Conservation (phyloP, 129 eudicot genomes). For the Helichrysum umbraculigerum region DNA sequence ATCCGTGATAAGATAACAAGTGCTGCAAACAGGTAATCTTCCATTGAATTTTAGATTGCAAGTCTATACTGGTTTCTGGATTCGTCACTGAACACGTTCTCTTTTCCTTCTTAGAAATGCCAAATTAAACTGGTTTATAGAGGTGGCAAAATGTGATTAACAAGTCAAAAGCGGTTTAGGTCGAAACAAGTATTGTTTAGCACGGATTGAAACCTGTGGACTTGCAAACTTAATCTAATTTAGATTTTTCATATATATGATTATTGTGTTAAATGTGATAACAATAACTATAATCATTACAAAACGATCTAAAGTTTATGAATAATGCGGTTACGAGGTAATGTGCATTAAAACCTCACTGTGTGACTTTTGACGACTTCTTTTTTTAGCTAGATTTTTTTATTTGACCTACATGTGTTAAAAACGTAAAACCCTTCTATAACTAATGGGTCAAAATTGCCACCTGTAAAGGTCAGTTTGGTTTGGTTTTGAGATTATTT, state of each 20-base stretch:
- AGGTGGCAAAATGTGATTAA: not conserved
- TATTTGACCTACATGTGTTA: not conserved
- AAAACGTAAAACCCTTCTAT: not conserved
- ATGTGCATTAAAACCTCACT: not conserved
- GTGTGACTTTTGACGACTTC: not conserved
- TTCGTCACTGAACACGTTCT: not conserved
- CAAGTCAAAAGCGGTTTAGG: not conserved
- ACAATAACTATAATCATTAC: not conserved
- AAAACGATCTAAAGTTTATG: not conserved
- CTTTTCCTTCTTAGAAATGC: not conserved
- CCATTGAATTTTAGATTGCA: not conserved
- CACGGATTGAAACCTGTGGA: not conserved
- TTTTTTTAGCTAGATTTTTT: not conserved
- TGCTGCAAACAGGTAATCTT: constrained; percentile 89
- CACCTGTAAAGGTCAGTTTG: not conserved
- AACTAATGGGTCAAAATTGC: not conserved
- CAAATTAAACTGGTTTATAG: not conserved
- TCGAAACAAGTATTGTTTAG: not conserved
- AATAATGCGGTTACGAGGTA: not conserved
- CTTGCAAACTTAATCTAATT: not conserved
- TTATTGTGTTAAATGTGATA: not conserved
- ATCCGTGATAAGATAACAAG: constrained; percentile 87
- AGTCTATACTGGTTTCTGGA: not conserved
- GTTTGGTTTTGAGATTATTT: constrained; percentile 3
- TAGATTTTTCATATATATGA: not conserved